A percentile compares a stretch with the other conserved stretches of the same genome.
Evolutionary conservation across 2,329 filamentous ascomycete species (phyloP).

Genomic region (Emmonsiellopsis sp.): DNA sequence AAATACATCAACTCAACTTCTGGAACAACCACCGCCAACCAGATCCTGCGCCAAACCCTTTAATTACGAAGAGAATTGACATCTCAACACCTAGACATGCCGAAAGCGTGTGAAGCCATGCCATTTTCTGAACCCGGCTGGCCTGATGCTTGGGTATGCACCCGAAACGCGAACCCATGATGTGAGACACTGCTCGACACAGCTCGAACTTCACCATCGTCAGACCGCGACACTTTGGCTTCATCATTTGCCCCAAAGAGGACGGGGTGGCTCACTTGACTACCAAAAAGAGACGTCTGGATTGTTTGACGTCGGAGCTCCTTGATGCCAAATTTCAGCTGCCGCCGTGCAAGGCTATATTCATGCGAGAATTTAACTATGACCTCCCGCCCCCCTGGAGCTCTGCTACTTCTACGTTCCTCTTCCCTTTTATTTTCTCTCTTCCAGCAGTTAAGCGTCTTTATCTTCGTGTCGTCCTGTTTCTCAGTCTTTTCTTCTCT

Average conservation of each 20-base stretch:
- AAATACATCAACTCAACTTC: neutral
- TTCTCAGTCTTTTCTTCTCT: conserved; percentile 14
- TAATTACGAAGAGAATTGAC: neutral
- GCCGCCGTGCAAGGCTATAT: neutral
- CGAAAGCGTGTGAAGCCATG: neutral
- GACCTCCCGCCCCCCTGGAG: neutral
- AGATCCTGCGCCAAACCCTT: neutral
- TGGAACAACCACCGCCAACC: neutral
- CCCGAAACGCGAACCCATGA: conserved; percentile 9
- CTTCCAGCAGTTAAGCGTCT: neutral
- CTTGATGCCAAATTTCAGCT: neutral
- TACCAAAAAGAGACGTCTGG: neutral
- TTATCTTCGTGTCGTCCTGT: neutral
- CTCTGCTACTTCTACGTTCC: neutral
- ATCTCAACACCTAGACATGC: neutral
- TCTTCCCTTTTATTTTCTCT: neutral
- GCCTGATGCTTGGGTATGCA: neutral
- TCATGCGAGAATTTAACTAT: conserved; percentile 2
- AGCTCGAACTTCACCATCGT: conserved; percentile 13
- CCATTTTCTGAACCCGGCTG: neutral
- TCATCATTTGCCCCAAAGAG: neutral
- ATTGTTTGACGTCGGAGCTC: neutral
- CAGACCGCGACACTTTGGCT: conserved; percentile 6
- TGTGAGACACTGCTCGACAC: conserved; percentile 12
- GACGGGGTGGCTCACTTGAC: neutral